Evolutionary conservation across 805 yeast species (phyloP).

Genomic region (Candida coleopterorum): DNA sequence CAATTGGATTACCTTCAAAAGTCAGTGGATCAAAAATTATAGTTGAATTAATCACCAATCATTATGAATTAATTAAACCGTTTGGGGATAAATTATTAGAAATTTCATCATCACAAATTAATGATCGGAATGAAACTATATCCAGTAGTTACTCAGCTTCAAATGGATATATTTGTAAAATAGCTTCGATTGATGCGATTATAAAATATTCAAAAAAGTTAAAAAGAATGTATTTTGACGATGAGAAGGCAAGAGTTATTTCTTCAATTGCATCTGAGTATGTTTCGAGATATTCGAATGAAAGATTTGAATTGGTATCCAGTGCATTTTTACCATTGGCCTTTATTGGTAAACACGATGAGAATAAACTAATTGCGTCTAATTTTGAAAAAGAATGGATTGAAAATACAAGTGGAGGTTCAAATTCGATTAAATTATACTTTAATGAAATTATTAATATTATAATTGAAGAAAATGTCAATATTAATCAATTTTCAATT

Average conservation of each 20-base stretch:
- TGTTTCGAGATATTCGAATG: constrained; percentile 64
- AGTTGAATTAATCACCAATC: constrained; percentile 57
- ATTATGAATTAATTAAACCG: constrained; percentile 39
- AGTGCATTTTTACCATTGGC: constrained; percentile 71
- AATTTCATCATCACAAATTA: constrained; percentile 53
- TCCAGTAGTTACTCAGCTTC: constrained; percentile 73
- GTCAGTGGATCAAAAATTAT: constrained; percentile 76
- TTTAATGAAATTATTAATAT: constrained; percentile 60
- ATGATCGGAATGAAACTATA: constrained; percentile 69
- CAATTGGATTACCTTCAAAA: constrained; percentile 89
- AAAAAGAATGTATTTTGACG: constrained; percentile 55
- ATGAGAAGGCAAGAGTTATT: constrained; percentile 42
- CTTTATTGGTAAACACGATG: constrained; percentile 72
- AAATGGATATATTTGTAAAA: constrained; percentile 70
- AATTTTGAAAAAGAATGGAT: constrained; percentile 68
- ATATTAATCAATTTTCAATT: constrained; percentile 51
- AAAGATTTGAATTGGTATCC: constrained; percentile 57
- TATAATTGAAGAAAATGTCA: constrained; percentile 44
- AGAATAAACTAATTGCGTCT: constrained; percentile 38
- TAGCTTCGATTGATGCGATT: constrained; percentile 49
- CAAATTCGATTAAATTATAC: constrained; percentile 64
- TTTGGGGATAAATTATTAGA: constrained; percentile 62
- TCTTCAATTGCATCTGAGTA: constrained; percentile 63
- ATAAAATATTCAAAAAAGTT: constrained; percentile 51
- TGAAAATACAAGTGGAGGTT: constrained; percentile 71